Evolutionary conservation across 2,329 filamentous ascomycete genomes (phyloP).

Genomic region (Cercospora zeae-maydis): DNA sequence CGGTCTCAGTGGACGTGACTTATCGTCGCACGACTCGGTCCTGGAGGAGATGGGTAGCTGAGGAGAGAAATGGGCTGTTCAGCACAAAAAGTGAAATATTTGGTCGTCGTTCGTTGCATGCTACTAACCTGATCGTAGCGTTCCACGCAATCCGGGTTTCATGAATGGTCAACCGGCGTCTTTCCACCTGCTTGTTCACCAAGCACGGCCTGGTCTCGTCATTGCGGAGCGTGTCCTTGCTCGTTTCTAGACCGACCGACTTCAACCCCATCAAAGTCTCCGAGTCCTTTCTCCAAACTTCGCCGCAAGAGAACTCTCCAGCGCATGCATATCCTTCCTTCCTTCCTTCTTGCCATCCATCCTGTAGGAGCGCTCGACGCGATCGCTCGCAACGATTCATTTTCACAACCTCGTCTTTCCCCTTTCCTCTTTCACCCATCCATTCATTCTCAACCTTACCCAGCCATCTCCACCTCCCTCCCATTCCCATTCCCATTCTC

Average conservation of each 20-base stretch:
- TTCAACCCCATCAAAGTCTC: background rate
- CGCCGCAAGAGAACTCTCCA: no score
- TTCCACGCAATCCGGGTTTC: background rate
- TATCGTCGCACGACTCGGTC: background rate
- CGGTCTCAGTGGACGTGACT: background rate
- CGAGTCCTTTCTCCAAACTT: background rate
- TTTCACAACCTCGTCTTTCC: no score
- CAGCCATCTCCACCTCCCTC: background rate
- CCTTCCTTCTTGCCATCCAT: no score
- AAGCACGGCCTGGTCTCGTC: background rate
- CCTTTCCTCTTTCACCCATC: background rate
- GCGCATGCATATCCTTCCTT: no score
- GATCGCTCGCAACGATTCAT: no score
- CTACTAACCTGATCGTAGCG: constrained; percentile 11
- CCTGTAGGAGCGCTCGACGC: no score
- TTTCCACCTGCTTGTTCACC: background rate
- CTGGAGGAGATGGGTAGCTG: background rate
- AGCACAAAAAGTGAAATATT: constrained; percentile 1
- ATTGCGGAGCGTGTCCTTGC: background rate
- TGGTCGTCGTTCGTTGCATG: background rate
- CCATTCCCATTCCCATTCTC: constrained; percentile 34
- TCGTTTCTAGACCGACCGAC: background rate
- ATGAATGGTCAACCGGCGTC: background rate
- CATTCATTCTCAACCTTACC: background rate
- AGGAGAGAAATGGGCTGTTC: background rate